Percentiles rank a stretch among this genome's conserved stretches.
phyloP scores from a whole-genome alignment of 2,329 filamentous ascomycete species.

The Fusarium sarcochroum region DNA sequence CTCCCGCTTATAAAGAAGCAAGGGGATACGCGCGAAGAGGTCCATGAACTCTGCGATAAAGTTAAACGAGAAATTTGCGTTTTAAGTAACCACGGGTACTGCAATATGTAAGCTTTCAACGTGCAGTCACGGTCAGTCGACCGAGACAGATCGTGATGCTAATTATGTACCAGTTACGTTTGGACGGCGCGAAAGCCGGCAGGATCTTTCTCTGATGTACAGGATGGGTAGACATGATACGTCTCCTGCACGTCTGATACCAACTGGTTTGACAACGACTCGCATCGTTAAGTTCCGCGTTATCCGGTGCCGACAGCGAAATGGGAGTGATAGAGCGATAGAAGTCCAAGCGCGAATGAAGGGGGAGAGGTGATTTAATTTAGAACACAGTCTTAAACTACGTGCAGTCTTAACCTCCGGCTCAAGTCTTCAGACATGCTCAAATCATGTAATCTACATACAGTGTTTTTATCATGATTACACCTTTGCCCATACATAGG shows the following conservation, averaged over 20 bases:
- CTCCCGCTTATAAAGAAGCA: constrained; percentile 74
- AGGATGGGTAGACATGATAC: neutral
- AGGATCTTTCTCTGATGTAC: neutral
- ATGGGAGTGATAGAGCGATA: too few species aligned
- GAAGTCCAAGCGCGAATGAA: too few species aligned
- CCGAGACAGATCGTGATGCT: neutral
- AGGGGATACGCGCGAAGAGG: constrained; percentile 68
- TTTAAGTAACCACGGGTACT: constrained; percentile 78
- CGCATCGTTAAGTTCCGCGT: neutral
- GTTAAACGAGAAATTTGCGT: constrained; percentile 78
- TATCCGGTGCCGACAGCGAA: too few species aligned
- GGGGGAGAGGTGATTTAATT: too few species aligned
- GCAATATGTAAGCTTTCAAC: constrained; percentile 76
- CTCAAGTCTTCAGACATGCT: too few species aligned
- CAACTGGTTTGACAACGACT: neutral
- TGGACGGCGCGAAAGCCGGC: constrained; percentile 42
- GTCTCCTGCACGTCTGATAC: neutral
- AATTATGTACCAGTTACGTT: constrained; percentile 29
- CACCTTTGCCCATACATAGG: too few species aligned
- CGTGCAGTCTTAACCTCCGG: too few species aligned
- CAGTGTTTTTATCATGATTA: too few species aligned
- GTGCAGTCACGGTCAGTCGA: neutral
- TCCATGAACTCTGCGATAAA: constrained; percentile 71
- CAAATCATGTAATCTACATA: too few species aligned
- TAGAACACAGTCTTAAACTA: too few species aligned